Evolutionary conservation across 2,329 filamentous ascomycete genomes (phyloP).

Genomic region (Trichoderma hamatum): DNA sequence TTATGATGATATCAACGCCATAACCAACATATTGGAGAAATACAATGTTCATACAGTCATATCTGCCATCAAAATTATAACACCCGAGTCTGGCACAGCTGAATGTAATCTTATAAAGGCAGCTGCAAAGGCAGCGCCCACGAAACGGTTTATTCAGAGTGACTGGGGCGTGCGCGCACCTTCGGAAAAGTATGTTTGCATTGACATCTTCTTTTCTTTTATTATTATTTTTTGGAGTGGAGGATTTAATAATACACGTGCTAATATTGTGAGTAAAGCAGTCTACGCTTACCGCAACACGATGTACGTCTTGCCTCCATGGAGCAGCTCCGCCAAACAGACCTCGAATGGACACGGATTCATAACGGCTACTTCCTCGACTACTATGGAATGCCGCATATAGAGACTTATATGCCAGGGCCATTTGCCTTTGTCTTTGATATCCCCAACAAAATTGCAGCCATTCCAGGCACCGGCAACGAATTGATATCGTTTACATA

Average conservation of each 20-base stretch:
- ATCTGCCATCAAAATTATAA: background rate
- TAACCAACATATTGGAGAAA: background rate
- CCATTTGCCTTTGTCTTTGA: background rate
- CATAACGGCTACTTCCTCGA: constrained; percentile 3
- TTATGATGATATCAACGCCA: background rate
- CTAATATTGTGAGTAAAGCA: background rate
- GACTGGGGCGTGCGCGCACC: background rate
- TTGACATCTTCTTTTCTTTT: background rate
- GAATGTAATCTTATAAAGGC: background rate
- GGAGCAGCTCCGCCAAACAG: background rate
- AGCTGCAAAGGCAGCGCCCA: background rate
- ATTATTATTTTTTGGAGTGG: too few relatives aligned
- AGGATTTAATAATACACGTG: too few relatives aligned
- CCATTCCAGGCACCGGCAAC: background rate
- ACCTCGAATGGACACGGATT: constrained; percentile 9
- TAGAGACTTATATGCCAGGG: constrained; percentile 2
- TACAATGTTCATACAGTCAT: background rate
- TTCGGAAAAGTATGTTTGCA: background rate
- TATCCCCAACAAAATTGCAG: background rate
- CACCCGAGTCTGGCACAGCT: background rate
- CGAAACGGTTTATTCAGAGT: background rate
- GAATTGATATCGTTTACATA: background rate
- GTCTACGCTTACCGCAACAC: background rate
- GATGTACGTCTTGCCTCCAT: background rate
- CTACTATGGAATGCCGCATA: constrained; percentile 10